Evolutionary conservation across 2,329 filamentous ascomycete species (phyloP).

Genomic region (Fonsecaea pedrosoi): DNA sequence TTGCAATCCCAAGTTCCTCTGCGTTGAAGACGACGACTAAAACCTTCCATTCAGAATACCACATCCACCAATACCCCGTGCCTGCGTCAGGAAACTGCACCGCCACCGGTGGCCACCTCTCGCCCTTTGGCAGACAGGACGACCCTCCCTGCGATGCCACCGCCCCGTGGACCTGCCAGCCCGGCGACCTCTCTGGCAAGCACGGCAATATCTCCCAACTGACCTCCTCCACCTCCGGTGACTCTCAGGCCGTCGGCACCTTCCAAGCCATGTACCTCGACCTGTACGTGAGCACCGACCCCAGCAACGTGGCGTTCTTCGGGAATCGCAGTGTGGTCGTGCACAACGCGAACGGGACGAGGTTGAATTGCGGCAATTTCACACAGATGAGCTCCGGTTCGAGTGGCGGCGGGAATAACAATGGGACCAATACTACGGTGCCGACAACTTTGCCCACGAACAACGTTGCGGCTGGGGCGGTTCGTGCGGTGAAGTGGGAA

Average conservation of each 20-base stretch:
- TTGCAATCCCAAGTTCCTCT: not conserved
- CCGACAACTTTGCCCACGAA: not conserved
- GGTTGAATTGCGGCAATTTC: slow-evolving; percentile 66
- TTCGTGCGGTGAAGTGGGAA: not conserved
- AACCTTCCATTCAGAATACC: slow-evolving; percentile 63
- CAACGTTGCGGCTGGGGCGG: not conserved
- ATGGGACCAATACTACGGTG: slow-evolving; percentile 4
- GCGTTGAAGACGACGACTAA: not conserved
- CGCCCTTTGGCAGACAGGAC: slow-evolving; percentile 71
- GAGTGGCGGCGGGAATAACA: slow-evolving; percentile 3
- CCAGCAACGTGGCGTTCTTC: slow-evolving; percentile 55
- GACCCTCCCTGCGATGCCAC: slow-evolving; percentile 64
- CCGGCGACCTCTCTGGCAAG: slow-evolving; percentile 79
- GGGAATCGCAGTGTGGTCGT: slow-evolving; percentile 63
- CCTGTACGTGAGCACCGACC: slow-evolving; percentile 55
- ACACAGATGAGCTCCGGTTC: slow-evolving; percentile 26
- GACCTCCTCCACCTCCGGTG: slow-evolving; percentile 59
- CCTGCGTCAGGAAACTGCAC: slow-evolving; percentile 74
- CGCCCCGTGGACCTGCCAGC: slow-evolving; percentile 70
- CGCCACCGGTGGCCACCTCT: slow-evolving; percentile 69
- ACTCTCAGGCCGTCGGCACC: slow-evolving; percentile 29
- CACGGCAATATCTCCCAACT: slow-evolving; percentile 62
- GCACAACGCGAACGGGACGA: slow-evolving; percentile 60
- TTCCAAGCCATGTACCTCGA: slow-evolving; percentile 54
- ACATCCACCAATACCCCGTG: slow-evolving; percentile 72